These are phyloP conservation scores for Phlebiopsis flavidoalba DNA, from an alignment of 768 basidiomycete genomes.

Conservation along the genomic window DNA sequence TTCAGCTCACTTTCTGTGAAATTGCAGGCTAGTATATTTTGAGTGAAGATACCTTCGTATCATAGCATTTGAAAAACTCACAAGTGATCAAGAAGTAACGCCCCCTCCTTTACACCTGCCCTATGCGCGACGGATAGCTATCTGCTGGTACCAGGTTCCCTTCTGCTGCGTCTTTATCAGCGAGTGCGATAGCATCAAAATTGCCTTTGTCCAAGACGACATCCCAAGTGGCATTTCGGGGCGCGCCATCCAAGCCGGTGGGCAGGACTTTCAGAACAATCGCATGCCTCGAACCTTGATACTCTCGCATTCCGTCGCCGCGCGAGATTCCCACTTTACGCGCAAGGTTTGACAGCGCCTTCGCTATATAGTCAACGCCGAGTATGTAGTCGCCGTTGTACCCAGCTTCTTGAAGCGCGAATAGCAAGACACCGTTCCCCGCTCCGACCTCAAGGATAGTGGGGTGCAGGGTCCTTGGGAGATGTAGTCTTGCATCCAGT, in stretches of 20 bases:
- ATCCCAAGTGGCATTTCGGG: constrained; percentile 50
- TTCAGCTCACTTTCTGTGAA: constrained; percentile 77
- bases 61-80: constrained; percentile 30
- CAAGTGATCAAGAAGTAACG: constrained; percentile 78
- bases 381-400: constrained; percentile 47
- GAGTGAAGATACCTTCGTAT: neutral
- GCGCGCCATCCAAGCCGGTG: constrained; percentile 19
- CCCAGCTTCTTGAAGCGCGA: constrained; percentile 64
- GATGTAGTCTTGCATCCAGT: constrained; percentile 57
- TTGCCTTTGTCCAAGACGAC: constrained; percentile 85
- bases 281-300: constrained; percentile 3
- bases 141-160: constrained; percentile 46
- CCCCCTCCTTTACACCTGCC: constrained; percentile 58
- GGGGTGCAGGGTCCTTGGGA: constrained; percentile 39
- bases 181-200: constrained; percentile 79
- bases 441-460: constrained; percentile 71
- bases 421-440: constrained; percentile 74
- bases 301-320: constrained; percentile 23
- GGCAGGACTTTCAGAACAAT: constrained; percentile 53
- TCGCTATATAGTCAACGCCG: constrained; percentile 77
- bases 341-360: constrained; percentile 57
- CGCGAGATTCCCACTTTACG: constrained; percentile 41
- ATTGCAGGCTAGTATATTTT: constrained; percentile 50
- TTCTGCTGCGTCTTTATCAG: constrained; percentile 47
- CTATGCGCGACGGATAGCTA: constrained; percentile 57